These are phyloP conservation scores for Colletotrichum nymphaeae DNA, from an alignment of 2,329 filamentous ascomycete genomes.

Conservation along the genomic window DNA sequence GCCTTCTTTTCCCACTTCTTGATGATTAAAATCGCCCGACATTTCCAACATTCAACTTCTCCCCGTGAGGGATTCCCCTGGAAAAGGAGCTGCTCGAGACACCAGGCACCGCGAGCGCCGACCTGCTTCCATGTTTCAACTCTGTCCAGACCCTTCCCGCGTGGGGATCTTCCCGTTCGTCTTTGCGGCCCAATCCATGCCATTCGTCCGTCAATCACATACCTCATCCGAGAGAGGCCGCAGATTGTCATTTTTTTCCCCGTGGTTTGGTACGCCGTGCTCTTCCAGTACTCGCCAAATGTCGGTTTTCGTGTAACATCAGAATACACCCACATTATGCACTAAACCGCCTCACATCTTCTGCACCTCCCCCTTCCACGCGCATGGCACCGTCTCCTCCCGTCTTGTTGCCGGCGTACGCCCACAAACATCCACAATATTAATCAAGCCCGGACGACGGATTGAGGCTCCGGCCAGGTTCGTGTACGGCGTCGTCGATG, in stretches of 20 bases:
- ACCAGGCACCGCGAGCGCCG: slow-evolving; percentile 4
- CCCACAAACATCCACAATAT: slow-evolving; percentile 12
- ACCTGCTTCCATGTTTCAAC: neutral
- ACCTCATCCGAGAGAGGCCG: slow-evolving; percentile 14
- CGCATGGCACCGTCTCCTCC: slow-evolving; percentile 11
- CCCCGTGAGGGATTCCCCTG: slow-evolving; percentile 5
- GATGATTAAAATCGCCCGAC: neutral
- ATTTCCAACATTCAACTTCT: neutral
- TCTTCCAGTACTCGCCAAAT: neutral
- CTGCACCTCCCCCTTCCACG: slow-evolving; percentile 1
- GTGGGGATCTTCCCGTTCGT: slow-evolving; percentile 7
- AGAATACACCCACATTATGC: neutral
- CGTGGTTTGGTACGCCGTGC: too few species aligned
- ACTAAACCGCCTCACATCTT: slow-evolving; percentile 13
- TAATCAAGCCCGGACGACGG: neutral
- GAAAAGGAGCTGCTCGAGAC: neutral
- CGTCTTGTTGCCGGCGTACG: neutral
- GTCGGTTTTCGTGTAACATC: neutral
- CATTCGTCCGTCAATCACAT: neutral
- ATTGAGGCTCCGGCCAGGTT: neutral
- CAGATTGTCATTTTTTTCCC: neutral
- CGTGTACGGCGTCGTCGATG: neutral
- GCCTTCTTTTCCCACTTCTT: neutral
- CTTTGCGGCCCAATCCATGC: neutral
- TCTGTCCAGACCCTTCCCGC: neutral